Evolutionary conservation across 2,329 filamentous ascomycete genomes (phyloP).

Genomic region (Diaporthe capsici): DNA sequence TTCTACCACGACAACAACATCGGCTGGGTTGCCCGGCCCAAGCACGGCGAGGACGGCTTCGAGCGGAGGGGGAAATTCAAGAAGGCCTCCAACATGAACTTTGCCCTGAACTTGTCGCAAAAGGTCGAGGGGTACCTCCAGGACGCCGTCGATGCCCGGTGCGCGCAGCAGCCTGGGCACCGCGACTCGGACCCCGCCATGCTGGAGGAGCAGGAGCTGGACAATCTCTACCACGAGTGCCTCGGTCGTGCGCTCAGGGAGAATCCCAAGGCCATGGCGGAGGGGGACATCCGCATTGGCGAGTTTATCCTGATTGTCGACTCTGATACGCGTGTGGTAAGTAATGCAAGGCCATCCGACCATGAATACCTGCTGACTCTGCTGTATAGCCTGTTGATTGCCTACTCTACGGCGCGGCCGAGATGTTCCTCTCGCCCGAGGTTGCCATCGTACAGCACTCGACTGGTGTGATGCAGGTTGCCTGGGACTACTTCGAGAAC

Average conservation of each 20-base stretch:
- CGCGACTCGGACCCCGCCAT: constrained; percentile 39
- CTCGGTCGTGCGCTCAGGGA: constrained; percentile 66
- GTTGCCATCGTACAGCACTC: constrained; percentile 80
- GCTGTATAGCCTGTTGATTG: constrained; percentile 68
- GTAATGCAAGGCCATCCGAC: not conserved
- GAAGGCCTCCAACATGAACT: constrained; percentile 85
- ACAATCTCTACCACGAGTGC: constrained; percentile 63
- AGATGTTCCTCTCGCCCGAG: constrained; percentile 78
- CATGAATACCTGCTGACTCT: not conserved
- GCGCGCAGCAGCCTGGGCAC: constrained; percentile 16
- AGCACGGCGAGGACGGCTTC: constrained; percentile 62
- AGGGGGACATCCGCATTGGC: constrained; percentile 72
- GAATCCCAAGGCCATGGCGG: constrained; percentile 61
- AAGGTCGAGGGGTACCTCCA: constrained; percentile 73
- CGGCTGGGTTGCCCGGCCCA: constrained; percentile 63
- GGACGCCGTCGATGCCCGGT: constrained; percentile 51
- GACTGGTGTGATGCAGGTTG: constrained; percentile 83
- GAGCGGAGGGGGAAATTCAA: constrained; percentile 76
- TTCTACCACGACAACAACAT: constrained; percentile 66
- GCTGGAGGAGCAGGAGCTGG: constrained; percentile 58
- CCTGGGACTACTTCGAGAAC: constrained; percentile 80
- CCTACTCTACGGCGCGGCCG: constrained; percentile 76
- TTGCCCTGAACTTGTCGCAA: constrained; percentile 72
- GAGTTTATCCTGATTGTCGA: constrained; percentile 78
- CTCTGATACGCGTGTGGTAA: constrained; percentile 74